A percentile compares a stretch with the other conserved stretches of the same genome.
phyloP scores from a whole-genome alignment of 2,329 filamentous ascomycete species.

The Coniella vitis region DNA sequence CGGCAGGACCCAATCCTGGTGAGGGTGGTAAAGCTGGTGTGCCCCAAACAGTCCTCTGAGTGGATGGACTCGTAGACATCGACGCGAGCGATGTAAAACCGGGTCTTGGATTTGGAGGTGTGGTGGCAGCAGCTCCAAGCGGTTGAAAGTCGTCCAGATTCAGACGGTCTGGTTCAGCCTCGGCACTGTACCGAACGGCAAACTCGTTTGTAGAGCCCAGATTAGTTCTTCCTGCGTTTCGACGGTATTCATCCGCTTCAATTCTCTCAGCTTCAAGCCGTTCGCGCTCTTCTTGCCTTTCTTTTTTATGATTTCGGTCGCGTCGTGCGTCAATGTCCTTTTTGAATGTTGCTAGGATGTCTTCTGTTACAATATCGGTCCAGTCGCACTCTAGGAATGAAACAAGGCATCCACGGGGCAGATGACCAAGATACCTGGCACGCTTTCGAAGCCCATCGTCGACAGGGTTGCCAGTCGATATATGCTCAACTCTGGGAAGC shows the following conservation, averaged over 20 bases:
- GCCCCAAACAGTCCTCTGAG: conserved; percentile 84
- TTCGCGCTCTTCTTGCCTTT: conserved; percentile 78
- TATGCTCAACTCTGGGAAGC: conserved; percentile 78
- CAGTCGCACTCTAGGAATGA: conserved; percentile 91
- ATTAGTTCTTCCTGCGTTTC: conserved; percentile 33
- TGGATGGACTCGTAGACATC: conserved; percentile 74
- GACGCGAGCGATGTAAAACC: conserved; percentile 65
- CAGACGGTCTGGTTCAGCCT: conserved; percentile 27
- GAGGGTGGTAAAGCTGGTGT: conserved; percentile 61
- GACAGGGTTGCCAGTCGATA: conserved; percentile 80
- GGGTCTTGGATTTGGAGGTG: conserved; percentile 49
- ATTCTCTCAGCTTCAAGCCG: conserved; percentile 73
- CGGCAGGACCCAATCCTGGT: conserved; percentile 40
- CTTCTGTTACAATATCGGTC: conserved; percentile 76
- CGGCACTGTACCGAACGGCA: conserved; percentile 22
- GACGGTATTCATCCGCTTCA: conserved; percentile 63
- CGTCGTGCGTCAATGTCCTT: conserved; percentile 69
- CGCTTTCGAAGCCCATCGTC: conserved; percentile 79
- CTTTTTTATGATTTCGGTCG: conserved; percentile 75
- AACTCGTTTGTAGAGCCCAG: conserved; percentile 34
- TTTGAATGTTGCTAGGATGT: conserved; percentile 69
- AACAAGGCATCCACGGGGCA: conserved; percentile 86
- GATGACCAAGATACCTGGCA: conserved; percentile 78
- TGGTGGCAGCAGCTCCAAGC: conserved; percentile 43
- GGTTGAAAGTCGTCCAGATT: conserved; percentile 61